Conservation (phyloP, 2,329 filamentous ascomycete genomes). For the Colletotrichum sp. region DNA sequence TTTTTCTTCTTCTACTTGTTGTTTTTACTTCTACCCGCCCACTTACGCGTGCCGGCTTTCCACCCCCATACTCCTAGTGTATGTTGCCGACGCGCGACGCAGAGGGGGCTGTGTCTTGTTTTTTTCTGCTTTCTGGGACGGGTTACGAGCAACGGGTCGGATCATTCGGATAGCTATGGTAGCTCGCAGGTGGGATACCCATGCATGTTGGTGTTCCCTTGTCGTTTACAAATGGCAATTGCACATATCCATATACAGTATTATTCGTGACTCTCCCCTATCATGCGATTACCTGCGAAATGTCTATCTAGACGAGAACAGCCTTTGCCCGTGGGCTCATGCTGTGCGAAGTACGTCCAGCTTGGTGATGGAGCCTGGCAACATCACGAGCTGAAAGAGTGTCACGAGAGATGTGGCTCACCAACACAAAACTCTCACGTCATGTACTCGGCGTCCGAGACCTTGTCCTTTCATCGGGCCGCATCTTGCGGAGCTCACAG, state of each 20-base stretch:
- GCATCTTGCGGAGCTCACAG: background rate
- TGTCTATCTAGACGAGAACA: background rate
- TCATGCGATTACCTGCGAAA: no score
- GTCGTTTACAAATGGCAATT: conserved; percentile 19
- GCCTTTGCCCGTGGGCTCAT: background rate
- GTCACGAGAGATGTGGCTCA: background rate
- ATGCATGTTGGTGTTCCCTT: conserved; percentile 15
- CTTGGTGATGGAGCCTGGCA: background rate
- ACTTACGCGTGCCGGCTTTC: conserved; percentile 6
- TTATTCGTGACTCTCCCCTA: background rate
- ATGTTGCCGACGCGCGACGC: background rate
- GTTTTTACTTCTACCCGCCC: conserved; percentile 28
- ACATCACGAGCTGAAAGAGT: background rate
- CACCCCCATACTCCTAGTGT: background rate
- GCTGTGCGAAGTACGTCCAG: background rate
- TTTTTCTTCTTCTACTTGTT: conserved; percentile 28
- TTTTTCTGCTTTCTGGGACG: conserved; percentile 1
- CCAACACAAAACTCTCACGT: background rate
- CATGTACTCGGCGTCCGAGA: background rate
- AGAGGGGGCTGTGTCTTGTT: background rate
- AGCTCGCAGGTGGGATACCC: conserved; percentile 20
- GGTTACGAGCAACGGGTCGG: conserved; percentile 22
- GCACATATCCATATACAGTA: background rate
- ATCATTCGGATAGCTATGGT: conserved; percentile 20
- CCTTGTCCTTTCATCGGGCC: background rate